Conservation (phyloP, 2,329 filamentous ascomycete species). For the Bipolaris oryzae region DNA sequence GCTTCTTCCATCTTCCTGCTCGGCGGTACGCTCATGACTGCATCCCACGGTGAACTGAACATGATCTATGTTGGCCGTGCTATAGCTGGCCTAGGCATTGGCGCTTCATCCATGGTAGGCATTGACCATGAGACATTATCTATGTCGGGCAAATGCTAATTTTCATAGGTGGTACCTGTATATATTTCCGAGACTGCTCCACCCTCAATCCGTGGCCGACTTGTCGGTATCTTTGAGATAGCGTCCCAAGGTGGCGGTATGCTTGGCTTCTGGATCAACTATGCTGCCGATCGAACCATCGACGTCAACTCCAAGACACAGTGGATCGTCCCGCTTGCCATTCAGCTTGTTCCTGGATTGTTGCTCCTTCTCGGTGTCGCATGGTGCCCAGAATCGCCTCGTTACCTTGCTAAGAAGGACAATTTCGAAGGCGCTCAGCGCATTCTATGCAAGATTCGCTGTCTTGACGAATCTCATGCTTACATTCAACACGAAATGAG, state of each 20-base stretch:
- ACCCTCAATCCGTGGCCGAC: constrained; percentile 66
- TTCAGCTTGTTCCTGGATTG: constrained; percentile 52
- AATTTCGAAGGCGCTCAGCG: constrained; percentile 50
- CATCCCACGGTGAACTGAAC: constrained; percentile 42
- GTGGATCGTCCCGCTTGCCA: constrained; percentile 67
- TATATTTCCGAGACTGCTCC: constrained; percentile 56
- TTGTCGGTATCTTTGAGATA: constrained; percentile 71
- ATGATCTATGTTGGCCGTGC: constrained; percentile 48
- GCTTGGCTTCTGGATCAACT: constrained; percentile 54
- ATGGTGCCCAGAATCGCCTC: constrained; percentile 47
- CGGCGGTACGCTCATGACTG: constrained; percentile 50
- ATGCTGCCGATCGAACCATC: constrained; percentile 50
- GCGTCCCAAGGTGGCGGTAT: constrained; percentile 67
- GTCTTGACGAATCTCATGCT: constrained; percentile 50
- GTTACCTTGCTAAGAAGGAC: constrained; percentile 40
- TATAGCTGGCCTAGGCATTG: constrained; percentile 49
- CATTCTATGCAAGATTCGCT: constrained; percentile 53
- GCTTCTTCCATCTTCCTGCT: constrained; percentile 53
- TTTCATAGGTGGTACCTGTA: constrained; percentile 36
- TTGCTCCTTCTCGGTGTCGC: constrained; percentile 45
- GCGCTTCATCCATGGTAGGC: constrained; percentile 43
- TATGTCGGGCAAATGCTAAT: background rate
- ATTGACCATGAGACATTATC: background rate
- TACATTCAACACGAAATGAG: constrained; percentile 58
- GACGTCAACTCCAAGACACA: constrained; percentile 56